Evolutionary conservation across 306 rosid species (phyloP), one percentile per base, ranked within the genome.

Genomic region (Prunus armeniaca): DNA sequence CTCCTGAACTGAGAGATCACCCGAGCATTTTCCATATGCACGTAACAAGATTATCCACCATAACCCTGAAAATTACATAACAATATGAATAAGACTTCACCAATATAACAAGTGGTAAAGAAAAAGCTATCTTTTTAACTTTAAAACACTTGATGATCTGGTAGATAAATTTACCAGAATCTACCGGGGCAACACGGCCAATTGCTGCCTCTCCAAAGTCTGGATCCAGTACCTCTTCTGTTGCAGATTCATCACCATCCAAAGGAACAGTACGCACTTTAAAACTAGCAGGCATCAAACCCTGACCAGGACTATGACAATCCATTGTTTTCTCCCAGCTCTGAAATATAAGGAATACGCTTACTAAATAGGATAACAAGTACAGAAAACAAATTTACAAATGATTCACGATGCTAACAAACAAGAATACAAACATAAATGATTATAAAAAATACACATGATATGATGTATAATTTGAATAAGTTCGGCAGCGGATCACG

Each of bases 321-420:
- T 90, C 96, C 87, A 92, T 90, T 71, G 97, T 92, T 84, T 92
- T 92, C 88, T 92, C 97, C 97, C 97, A 92, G 87, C 97, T 92
- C 97, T 92, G 87, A 63, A 81, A 71, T 76, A 60, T 73, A 79
- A 71, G 18, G 22, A 64, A 28, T 77, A 69, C 60, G 72, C 41
- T 54, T 54, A 49, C 30, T 65, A 72, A 51, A 10, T 62, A 30
- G 22, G 46, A 30, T 63, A 30, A 63, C 46, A 63, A 63, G 45
- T 63, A 63, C 46, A 63, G 22, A 30, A 28, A 61, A 27, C 66
- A 14, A 11, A 27, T 13, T 61, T 27, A 13, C 41, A 27, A 28
- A 27, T 13, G 66, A 61, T 15, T 25, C 12, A 27, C 1, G 41
- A 15, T 5, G 19, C 2, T 25, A 61, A 61, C n/a, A 61, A 27